A percentile compares a stretch with the other conserved stretches of the same genome.
phyloP scores from a whole-genome alignment of 371 early-diverging fungal genomes.

The Amoeboradix gromovi region DNA sequence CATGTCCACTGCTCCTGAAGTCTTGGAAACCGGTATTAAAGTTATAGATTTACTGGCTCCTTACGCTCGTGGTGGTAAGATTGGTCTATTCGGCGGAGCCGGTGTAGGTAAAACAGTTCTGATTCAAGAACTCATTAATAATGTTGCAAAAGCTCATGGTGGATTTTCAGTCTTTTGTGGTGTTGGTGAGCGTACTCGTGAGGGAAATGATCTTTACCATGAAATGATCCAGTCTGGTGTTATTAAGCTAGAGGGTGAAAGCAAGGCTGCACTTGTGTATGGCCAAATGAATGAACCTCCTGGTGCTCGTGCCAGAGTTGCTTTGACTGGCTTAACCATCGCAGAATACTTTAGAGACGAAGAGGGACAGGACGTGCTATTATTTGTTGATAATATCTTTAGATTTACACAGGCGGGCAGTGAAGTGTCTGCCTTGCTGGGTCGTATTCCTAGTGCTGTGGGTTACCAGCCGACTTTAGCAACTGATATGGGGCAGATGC shows the following conservation, averaged over 20 bases:
- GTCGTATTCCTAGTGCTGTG: slow-evolving; percentile 96
- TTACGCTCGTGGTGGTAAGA: slow-evolving; percentile 83
- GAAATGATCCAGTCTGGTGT: slow-evolving; percentile 84
- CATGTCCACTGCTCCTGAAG: slow-evolving; percentile 79
- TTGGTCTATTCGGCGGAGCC: slow-evolving; percentile 92
- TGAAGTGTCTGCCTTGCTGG: slow-evolving; percentile 70
- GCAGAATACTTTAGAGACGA: slow-evolving; percentile 97
- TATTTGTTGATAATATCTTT: slow-evolving; percentile 98
- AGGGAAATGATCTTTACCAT: slow-evolving; percentile 93
- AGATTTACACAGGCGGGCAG: slow-evolving; percentile 36
- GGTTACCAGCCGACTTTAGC: slow-evolving; percentile 94
- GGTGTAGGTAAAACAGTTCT: slow-evolving; percentile 96
- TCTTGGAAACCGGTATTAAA: slow-evolving; percentile 93
- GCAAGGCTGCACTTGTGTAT: slow-evolving; percentile 83
- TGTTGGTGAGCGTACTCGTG: slow-evolving; percentile 92
- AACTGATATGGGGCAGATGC: slow-evolving; percentile 88
- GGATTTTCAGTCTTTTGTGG: slow-evolving; percentile 91
- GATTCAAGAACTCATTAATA: slow-evolving; percentile 90
- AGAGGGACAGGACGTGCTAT: slow-evolving; percentile 92
- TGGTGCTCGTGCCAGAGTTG: slow-evolving; percentile 96
- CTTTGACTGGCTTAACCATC: slow-evolving; percentile 83
- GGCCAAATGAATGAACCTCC: slow-evolving; percentile 99
- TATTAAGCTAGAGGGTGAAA: slow-evolving; percentile 71
- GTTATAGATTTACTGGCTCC: slow-evolving; percentile 92
- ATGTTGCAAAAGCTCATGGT: slow-evolving; percentile 90